Conservation (phyloP, 2,329 filamentous ascomycete species). For the Scytalidium sp. region DNA sequence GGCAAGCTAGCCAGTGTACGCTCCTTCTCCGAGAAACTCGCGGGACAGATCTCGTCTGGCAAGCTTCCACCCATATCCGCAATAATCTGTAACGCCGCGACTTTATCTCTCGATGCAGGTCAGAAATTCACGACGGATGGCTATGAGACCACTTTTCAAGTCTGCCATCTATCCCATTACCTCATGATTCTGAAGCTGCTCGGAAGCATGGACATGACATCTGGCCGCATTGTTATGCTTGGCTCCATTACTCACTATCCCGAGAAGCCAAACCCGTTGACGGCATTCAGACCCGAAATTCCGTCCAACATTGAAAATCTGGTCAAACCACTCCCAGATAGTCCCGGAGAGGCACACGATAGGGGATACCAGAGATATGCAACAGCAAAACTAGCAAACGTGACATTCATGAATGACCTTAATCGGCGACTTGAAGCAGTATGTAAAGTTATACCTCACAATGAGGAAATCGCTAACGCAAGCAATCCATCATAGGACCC, state of each 20-base stretch:
- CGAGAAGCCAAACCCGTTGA: slow-evolving; percentile 35
- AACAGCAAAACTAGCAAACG: slow-evolving; percentile 35
- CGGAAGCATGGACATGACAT: slow-evolving; percentile 18
- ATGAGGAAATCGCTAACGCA: no score
- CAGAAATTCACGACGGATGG: slow-evolving; percentile 32
- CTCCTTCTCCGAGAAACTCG: slow-evolving; percentile 28
- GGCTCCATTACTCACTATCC: slow-evolving; percentile 37
- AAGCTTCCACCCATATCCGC: slow-evolving; percentile 29
- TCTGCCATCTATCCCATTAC: slow-evolving; percentile 36
- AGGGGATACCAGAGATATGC: slow-evolving; percentile 42
- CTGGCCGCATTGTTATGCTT: slow-evolving; percentile 28
- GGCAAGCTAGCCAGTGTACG: slow-evolving; percentile 30
- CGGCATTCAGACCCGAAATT: slow-evolving; percentile 32
- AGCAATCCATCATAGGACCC: no score
- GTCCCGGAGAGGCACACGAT: slow-evolving; percentile 28
- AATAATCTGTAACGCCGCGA: slow-evolving; percentile 39
- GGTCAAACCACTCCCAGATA: slow-evolving; percentile 30
- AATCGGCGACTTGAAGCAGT: no score
- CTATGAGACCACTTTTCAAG: slow-evolving; percentile 36
- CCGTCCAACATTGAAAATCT: slow-evolving; percentile 34
- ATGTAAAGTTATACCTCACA: no score
- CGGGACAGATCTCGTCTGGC: slow-evolving; percentile 23
- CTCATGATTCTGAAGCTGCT: slow-evolving; percentile 35
- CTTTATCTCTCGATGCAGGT: slow-evolving; percentile 32
- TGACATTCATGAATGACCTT: slow-evolving; percentile 39